Evolutionary conservation across 129 eudicot genomes (phyloP).

Genomic region (Cynara cardunculus): DNA sequence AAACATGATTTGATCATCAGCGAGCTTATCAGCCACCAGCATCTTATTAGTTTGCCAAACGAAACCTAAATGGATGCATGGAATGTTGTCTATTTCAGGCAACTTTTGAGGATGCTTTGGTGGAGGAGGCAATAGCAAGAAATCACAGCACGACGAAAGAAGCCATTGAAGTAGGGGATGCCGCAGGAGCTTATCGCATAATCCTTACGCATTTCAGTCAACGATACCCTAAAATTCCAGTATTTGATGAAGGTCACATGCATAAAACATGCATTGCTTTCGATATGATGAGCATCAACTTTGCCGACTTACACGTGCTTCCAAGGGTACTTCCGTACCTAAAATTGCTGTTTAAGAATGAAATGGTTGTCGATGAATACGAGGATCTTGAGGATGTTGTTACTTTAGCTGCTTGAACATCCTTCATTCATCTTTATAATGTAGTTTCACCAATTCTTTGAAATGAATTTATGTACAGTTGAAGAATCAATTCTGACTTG

Average conservation of each 20-base stretch:
- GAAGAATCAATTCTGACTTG: background rate
- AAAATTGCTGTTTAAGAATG: constrained; percentile 68
- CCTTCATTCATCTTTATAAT: background rate
- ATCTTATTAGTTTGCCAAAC: background rate
- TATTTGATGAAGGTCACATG: constrained; percentile 63
- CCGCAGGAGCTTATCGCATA: constrained; percentile 73
- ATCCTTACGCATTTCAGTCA: constrained; percentile 97
- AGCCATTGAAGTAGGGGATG: constrained; percentile 72
- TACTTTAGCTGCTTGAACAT: constrained; percentile 25
- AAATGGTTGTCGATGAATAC: constrained; percentile 56
- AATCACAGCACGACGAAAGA: constrained; percentile 85
- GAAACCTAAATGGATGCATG: background rate
- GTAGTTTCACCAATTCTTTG: background rate
- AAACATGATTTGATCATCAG: too few species aligned
- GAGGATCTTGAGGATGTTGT: constrained; percentile 44
- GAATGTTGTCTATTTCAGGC: constrained; percentile 46
- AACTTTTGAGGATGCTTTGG: constrained; percentile 84
- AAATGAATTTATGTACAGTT: constrained; percentile 14
- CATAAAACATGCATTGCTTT: constrained; percentile 88
- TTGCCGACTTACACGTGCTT: constrained; percentile 76
- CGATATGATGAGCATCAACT: constrained; percentile 92
- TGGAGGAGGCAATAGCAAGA: constrained; percentile 81
- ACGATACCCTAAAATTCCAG: constrained; percentile 87
- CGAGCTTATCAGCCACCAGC: background rate
- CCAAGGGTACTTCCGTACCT: constrained; percentile 76